These are phyloP conservation scores for Colletotrichum scovillei DNA, from an alignment of 2,329 filamentous ascomycete genomes.

Conservation along the genomic window DNA sequence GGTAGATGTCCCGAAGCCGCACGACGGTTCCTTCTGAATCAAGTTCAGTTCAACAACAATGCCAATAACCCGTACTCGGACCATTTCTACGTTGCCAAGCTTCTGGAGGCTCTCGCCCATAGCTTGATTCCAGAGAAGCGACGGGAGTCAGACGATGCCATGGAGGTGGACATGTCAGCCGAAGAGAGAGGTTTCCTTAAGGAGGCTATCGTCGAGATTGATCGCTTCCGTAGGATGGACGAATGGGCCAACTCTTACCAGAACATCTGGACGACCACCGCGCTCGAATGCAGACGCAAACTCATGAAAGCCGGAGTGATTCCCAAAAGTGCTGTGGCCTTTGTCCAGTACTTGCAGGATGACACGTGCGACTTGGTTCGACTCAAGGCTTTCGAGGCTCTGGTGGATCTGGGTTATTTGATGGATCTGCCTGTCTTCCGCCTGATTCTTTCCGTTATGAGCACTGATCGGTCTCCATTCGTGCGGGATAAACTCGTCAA, in stretches of 20 bases:
- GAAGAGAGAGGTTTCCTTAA: slow-evolving; percentile 62
- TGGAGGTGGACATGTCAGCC: slow-evolving; percentile 47
- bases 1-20: slow-evolving; percentile 84
- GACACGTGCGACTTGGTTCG: slow-evolving; percentile 72
- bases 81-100: slow-evolving; percentile 84
- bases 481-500: slow-evolving; percentile 71
- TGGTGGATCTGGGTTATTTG: slow-evolving; percentile 73
- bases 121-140: slow-evolving; percentile 64
- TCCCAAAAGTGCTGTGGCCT: slow-evolving; percentile 62
- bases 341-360: slow-evolving; percentile 74
- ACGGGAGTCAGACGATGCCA: slow-evolving; percentile 50
- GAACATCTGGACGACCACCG: slow-evolving; percentile 73
- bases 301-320: slow-evolving; percentile 75
- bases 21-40: slow-evolving; percentile 87
- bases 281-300: slow-evolving; percentile 69
- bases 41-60: slow-evolving; percentile 95
- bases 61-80: slow-evolving; percentile 90
- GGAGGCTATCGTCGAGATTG: slow-evolving; percentile 70
- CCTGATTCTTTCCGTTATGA: slow-evolving; percentile 68
- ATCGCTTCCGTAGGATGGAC: slow-evolving; percentile 74
- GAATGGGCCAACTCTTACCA: slow-evolving; percentile 77
- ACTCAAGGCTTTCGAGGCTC: slow-evolving; percentile 73
- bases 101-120: slow-evolving; percentile 74
- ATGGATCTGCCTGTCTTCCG: slow-evolving; percentile 65
- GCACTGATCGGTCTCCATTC: slow-evolving; percentile 72